Evolutionary conservation across 1,284 basidiomycete species (phyloP).

Genomic region (Trichosporon coremiiforme): DNA sequence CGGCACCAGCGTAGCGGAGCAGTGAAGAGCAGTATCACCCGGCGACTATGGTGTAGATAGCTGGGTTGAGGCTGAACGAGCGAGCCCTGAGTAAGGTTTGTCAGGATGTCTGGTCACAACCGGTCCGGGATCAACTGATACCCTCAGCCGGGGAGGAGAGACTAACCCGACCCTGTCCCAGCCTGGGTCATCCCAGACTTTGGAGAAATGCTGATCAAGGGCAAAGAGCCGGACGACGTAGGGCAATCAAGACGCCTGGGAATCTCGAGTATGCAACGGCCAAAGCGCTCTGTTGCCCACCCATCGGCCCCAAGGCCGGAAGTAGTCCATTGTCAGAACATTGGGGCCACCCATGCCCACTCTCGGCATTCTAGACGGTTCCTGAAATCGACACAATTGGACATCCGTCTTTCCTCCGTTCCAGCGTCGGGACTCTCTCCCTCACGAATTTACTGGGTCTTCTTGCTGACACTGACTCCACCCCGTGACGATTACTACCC

Average conservation of each 20-base stretch:
- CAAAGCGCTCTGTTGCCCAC: background rate
- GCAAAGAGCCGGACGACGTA: background rate
- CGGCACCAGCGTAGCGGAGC: too few relatives aligned
- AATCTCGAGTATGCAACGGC: background rate
- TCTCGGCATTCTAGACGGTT: conserved; percentile 3
- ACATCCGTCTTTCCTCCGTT: background rate
- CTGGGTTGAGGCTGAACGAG: background rate
- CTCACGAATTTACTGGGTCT: background rate
- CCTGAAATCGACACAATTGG: conserved; percentile 1
- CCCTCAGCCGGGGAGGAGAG: background rate
- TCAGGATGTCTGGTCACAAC: background rate
- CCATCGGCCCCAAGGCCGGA: background rate
- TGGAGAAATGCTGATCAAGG: background rate
- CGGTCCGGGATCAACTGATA: background rate
- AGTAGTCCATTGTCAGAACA: background rate
- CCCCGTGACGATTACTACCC: background rate
- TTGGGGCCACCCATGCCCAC: conserved; percentile 10
- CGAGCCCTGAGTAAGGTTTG: background rate
- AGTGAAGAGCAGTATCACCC: too few relatives aligned
- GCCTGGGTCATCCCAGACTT: too few relatives aligned
- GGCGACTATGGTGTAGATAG: background rate
- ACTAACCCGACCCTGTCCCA: too few relatives aligned
- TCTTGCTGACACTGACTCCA: background rate
- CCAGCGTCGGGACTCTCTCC: background rate
- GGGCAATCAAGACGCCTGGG: background rate